Conservation (phyloP, 2,329 filamentous ascomycete genomes). For the Sporothrix mexicana region DNA sequence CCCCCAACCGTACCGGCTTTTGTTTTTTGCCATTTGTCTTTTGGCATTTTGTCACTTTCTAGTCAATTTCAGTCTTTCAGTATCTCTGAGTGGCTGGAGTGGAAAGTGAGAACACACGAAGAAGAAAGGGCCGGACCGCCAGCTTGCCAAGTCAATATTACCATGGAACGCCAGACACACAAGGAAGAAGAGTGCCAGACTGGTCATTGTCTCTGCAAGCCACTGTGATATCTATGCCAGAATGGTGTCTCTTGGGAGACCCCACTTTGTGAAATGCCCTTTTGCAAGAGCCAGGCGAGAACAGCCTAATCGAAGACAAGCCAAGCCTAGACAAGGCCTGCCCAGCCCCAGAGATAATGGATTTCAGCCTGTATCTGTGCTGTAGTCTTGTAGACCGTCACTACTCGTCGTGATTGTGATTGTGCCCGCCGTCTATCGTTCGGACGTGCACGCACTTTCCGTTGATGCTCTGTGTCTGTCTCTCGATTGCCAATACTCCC, state of each 20-base stretch:
- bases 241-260: neutral
- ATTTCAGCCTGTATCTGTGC: neutral
- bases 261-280: neutral
- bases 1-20: neutral
- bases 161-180: too few species aligned
- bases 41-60: conserved; percentile 2
- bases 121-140: neutral
- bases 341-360: neutral
- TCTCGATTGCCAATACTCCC: neutral
- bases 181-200: neutral
- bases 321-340: neutral
- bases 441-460: neutral
- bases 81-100: neutral
- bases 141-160: neutral
- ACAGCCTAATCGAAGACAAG: too few species aligned
- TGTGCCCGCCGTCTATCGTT: neutral
- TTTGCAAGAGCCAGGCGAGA: conserved; percentile 6
- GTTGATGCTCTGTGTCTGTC: neutral
- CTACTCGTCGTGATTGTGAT: neutral
- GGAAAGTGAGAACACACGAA: neutral
- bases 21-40: neutral
- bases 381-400: neutral
- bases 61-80: neutral
- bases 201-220: neutral
- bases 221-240: neutral